A percentile compares a stretch with the other conserved stretches of the same genome.
Conservation (phyloP, 129 eudicot species). For the Erigeron canadensis region DNA sequence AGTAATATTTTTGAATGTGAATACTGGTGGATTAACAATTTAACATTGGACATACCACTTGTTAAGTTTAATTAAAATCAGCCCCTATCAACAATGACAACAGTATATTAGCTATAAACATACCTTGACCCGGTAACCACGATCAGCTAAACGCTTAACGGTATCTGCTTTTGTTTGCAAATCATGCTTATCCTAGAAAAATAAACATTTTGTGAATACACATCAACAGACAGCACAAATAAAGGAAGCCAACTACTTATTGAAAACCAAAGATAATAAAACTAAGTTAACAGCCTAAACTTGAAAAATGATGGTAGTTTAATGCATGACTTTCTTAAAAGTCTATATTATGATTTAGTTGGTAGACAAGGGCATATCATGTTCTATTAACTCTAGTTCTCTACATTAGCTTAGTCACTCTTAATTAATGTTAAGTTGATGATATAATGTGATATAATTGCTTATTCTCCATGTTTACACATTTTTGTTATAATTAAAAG, state of each 20-base stretch:
- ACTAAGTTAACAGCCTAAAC: not conserved
- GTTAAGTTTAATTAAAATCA: not conserved
- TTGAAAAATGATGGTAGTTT: not conserved
- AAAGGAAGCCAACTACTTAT: not conserved
- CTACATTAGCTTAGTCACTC: not conserved
- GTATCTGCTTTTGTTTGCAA: constrained; percentile 72
- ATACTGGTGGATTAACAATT: constrained; percentile 3
- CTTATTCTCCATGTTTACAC: not conserved
- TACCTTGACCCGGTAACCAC: constrained; percentile 89
- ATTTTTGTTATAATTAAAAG: not conserved
- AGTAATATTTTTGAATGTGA: constrained; percentile 5
- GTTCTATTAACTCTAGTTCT: not conserved
- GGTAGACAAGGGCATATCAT: not conserved
- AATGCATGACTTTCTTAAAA: not conserved
- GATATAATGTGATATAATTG: not conserved
- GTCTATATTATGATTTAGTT: not conserved
- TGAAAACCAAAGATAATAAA: not conserved
- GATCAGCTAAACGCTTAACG: constrained; percentile 63
- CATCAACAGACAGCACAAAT: not conserved
- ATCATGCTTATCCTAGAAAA: constrained; percentile 61
- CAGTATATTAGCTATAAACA: constrained; percentile 12
- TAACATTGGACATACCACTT: not conserved
- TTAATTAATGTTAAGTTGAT: too few relatives aligned
- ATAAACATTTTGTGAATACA: constrained; percentile 9
- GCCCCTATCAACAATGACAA: constrained; percentile 9